phyloP scores from a whole-genome alignment of 306 rosid genomes.

The Macrotyloma uniflorum region DNA sequence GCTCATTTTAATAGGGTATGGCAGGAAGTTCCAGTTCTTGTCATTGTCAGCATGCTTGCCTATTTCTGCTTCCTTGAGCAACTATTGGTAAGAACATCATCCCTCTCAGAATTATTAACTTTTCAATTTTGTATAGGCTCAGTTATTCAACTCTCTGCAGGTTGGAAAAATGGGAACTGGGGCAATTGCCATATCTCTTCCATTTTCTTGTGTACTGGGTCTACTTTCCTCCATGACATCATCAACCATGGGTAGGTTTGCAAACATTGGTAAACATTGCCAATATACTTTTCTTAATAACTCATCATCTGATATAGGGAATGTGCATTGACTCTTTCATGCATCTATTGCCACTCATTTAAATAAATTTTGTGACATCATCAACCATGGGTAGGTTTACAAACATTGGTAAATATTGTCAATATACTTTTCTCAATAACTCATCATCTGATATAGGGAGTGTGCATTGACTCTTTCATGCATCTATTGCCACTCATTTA shows the following conservation, averaged over 20 bases:
- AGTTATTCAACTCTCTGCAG: conserved; percentile 52
- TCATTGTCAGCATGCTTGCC: conserved; percentile 96
- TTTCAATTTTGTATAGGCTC: conserved; percentile 20
- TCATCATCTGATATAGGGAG: neutral
- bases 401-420: conserved; percentile 16
- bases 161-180: conserved; percentile 82
- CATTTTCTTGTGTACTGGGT: conserved; percentile 96
- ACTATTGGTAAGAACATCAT: conserved; percentile 72
- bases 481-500: neutral
- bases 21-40: conserved; percentile 98
- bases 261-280: conserved; percentile 17
- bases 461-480: neutral
- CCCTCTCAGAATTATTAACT: conserved; percentile 25
- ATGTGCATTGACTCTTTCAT: neutral
- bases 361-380: conserved; percentile 55
- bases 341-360: neutral
- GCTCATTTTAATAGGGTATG: conserved; percentile 65
- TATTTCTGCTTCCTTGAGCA: conserved; percentile 99
- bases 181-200: conserved; percentile 96
- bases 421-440: conserved; percentile 17
- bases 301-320: neutral
- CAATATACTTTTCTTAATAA: conserved; percentile 13
- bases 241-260: conserved; percentile 88
- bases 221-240: conserved; percentile 96
- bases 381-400: conserved; percentile 88